Conservation (phyloP, 1,284 basidiomycete genomes). For the Moesziomyces sp. region DNA sequence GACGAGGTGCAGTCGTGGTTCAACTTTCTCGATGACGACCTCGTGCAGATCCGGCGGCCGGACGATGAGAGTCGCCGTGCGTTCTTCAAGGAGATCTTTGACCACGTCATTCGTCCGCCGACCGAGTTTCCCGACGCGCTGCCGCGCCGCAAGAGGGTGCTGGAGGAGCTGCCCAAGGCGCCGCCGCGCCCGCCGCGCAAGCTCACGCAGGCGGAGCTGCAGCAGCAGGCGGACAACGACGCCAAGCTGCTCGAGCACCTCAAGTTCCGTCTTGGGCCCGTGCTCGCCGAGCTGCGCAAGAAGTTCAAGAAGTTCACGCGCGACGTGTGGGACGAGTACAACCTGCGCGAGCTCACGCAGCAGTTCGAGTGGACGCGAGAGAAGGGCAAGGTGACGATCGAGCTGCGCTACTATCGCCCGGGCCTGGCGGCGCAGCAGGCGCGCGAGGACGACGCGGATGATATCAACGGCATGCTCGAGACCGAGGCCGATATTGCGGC, state of each 20-base stretch:
- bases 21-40: constrained; percentile 79
- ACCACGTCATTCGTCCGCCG: constrained; percentile 73
- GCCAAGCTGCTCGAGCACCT: constrained; percentile 81
- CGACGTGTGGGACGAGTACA: constrained; percentile 73
- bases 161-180: constrained; percentile 87
- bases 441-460: constrained; percentile 14
- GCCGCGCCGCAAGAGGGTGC: constrained; percentile 81
- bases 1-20: constrained; percentile 92
- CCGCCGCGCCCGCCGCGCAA: constrained; percentile 87
- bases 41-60: constrained; percentile 73
- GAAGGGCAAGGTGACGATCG: constrained; percentile 55
- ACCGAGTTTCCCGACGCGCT: constrained; percentile 91
- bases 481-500: constrained; percentile 34
- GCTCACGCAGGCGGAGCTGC: constrained; percentile 84
- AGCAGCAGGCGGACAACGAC: constrained; percentile 84
- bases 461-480: constrained; percentile 37
- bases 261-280: constrained; percentile 85
- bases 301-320: constrained; percentile 93
- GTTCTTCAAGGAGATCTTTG: constrained; percentile 77
- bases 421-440: constrained; percentile 11
- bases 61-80: constrained; percentile 73
- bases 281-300: constrained; percentile 87
- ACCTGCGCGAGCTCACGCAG: constrained; percentile 67
- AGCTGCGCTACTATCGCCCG: constrained; percentile 77
- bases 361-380: constrained; percentile 62